Evolutionary conservation across 1,284 basidiomycete genomes (phyloP).

Genomic region (Pseudomicrostroma phylloplanum): DNA sequence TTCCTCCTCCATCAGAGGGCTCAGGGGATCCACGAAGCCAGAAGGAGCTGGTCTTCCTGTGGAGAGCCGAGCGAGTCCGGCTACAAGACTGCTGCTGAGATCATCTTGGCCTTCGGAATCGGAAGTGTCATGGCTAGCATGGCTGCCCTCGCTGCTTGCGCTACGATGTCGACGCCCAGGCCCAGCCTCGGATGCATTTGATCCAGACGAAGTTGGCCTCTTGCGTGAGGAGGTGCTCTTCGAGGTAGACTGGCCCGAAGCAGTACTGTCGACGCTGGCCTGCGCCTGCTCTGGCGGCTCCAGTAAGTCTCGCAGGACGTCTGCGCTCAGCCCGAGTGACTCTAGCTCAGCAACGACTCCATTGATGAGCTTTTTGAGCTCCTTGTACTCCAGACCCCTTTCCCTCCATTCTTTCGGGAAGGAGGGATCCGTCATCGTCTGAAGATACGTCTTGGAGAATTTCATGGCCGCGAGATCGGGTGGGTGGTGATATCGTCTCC

Average conservation of each 20-base stretch:
- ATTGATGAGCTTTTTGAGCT: slow-evolving; percentile 91
- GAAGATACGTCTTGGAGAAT: slow-evolving; percentile 70
- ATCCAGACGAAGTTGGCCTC: neutral
- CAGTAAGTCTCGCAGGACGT: slow-evolving; percentile 57
- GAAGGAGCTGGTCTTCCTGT: slow-evolving; percentile 6
- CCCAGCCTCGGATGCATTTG: neutral
- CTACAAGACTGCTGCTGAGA: neutral
- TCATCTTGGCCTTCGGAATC: neutral
- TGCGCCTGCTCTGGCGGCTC: slow-evolving; percentile 22
- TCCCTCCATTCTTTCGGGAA: slow-evolving; percentile 69
- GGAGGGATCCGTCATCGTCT: slow-evolving; percentile 60
- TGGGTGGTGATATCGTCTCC: neutral
- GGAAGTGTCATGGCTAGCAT: neutral
- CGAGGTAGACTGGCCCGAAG: too few relatives aligned
- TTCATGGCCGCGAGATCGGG: slow-evolving; percentile 58
- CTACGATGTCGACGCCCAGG: neutral
- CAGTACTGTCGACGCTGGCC: too few relatives aligned
- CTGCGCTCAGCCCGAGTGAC: slow-evolving; percentile 66
- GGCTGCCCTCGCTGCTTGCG: neutral
- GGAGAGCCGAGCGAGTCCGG: slow-evolving; percentile 1
- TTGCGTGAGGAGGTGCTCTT: slow-evolving; percentile 6
- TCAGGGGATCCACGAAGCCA: slow-evolving; percentile 4
- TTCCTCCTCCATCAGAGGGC: slow-evolving; percentile 13
- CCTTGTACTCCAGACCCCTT: slow-evolving; percentile 77
- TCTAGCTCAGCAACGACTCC: slow-evolving; percentile 74